Base-by-base conservation (phyloP, 176 grass and related monocot genomes). In the Juncus effusus region DNA sequence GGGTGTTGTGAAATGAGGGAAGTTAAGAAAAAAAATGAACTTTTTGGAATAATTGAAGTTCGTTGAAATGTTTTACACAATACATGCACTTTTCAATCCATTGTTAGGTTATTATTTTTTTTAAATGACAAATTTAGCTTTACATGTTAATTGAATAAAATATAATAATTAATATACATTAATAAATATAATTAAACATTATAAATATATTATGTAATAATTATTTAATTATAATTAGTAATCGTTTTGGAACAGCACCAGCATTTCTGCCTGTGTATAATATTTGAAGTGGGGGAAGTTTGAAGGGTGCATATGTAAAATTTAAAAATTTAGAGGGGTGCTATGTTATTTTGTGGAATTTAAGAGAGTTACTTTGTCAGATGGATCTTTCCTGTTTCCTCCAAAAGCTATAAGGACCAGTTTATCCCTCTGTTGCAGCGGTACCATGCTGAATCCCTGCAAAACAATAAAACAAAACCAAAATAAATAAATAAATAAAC, bases 371-470 rank as follows among this genome's bases (percentile, higher is more conserved):
- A 93, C 94, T 88, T 93, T 91, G 62, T 89, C 82, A 69, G 94
- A 99, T 78, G 94, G 78, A n/a, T 99, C 94, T 78, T 97, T 97
- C 65, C 79, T 92, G 56, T 92, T 80, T 73, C 94, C 94, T 70
- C 94, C 94, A 82, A 99, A 99, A 75, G 94, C 83, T 65, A 99
- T 75, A 70, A 99, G 94, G 70, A 92, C 82, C 75, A 80, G 65
- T 81, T 82, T 92, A 59, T 93, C 88, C 73, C 78, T 86, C 73
- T 99, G 84, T 68, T 83, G 79, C 69, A 99, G 75, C 3, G 94
- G 78, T 82, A 99, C 85, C 85, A 99, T 86, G 68, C 88, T 93
- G 74, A 99, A 99, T 13, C 88, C 94, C 94, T 99, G 75, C 83
- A 86, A 39, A 54, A 76, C 36, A 55, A 55, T 36, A 52, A 35